Evolutionary conservation across 306 rosid genomes (phyloP), one percentile per base, ranked within the genome.

Genomic region (Delonix regia): DNA sequence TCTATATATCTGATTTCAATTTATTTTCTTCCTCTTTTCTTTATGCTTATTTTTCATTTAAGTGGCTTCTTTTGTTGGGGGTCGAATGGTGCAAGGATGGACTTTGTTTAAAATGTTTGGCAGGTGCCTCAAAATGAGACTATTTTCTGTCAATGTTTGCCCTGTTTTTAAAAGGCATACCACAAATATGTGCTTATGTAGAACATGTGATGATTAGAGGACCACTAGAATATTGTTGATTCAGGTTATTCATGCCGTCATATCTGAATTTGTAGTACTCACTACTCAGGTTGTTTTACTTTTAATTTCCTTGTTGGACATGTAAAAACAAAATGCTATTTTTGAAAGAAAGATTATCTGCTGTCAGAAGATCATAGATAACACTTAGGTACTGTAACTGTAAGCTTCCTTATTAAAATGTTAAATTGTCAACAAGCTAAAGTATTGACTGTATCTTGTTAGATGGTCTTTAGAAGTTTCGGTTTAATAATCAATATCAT

Each of bases 151-250:
- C 36, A 22, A 9, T 78, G 71, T 60, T 70, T 47, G 19, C 15
- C n/a, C 11, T 34, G 19, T 48, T 47, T 22, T 77, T 77, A 67
- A 55, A 41, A 57, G 39, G 22, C 81, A 53, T 67, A 11, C 33
- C 68, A 9, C 47, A 57, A 42, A 19, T 28, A 30, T 78, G 51
- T 12, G 24, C 14, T 75, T 34, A 41, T 25, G 63, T 45, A 16
- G 22, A 53, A 53, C 69, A 42, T 44, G 3, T 47, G n/a, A 60
- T 41, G 25, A 57, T 55, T 24, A 41, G 18, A 2, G 2, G 19
- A 30, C 44, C 68, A 7, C 10, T 30, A 6, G 45, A 33, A 33
- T 22, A 18, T 34, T 34, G 2, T 62, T 62, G 24, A 18, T 62
- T 62, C 44, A 18, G 4, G 27, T 9, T 61, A 34, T 39, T 33